Base-by-base conservation (phyloP, 2,329 filamentous ascomycete species). In the Pseudopithomyces chartarum region DNA sequence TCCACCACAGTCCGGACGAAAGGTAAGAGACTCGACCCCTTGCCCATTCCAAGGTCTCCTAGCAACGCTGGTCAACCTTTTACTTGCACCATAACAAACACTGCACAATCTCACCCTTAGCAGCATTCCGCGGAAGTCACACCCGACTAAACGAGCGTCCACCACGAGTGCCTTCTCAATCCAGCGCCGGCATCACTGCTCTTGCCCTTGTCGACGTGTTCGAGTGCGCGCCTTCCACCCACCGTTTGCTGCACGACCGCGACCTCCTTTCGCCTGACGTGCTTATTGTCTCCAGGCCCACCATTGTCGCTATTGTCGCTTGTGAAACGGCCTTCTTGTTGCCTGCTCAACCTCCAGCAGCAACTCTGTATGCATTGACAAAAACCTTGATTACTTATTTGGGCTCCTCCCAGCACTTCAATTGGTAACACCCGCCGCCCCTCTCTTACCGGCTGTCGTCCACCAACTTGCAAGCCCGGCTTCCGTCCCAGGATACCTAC, bases 371-470 rank as follows among this genome's bases (percentile, higher is more conserved):
- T 66, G 67, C 67, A 68, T 67, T 67, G 65, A 66, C 66, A 67
- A 63, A 65, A 64, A 65, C 64, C 8, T 67, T 70, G 67, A 69
- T 72, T 69, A 65, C 61, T 64, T 71, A 53, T 71, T 40, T 71
- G 67, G 67, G 60, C 61, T 53, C 61, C 61, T 54, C 62, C 52
- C 56, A 67, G 59, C 43, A 29, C 8, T 29, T 66, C 61, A 60
- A 61, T 68, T 68, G 64, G 59, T 59, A 57, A 62, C 59, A 59
- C 62, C 57, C 56, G 64, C 67, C 60, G 65, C 56, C 69, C 60
- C 55, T 73, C 69, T 56, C 63, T 72, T 72, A 68, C 63, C 61
- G 58, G 67, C 60, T 42, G 45, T 57, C 45, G 54, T 64, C 58
- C 55, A 61, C 58, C 58, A 56, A 56, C 54, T 64, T 49, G 58